Conservation (phyloP, 202 grass and related monocot genomes). For the Schoenoplectus triqueter region DNA sequence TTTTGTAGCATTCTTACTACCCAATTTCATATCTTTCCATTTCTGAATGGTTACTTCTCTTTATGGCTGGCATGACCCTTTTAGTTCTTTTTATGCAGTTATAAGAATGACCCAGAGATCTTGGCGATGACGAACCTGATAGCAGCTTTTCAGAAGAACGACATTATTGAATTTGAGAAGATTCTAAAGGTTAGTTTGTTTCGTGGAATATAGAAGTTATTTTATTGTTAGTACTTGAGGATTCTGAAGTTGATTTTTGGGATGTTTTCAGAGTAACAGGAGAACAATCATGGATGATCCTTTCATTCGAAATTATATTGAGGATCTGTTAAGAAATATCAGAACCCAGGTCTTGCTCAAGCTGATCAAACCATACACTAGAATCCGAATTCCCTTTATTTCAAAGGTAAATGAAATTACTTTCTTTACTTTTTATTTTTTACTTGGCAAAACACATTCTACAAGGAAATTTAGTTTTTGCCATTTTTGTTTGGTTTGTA, state of each 20-base stretch:
- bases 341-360: slow-evolving; percentile 99
- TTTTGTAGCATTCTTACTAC: slow-evolving; percentile 32
- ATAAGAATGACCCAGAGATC: slow-evolving; percentile 98
- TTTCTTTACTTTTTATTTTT: neutral
- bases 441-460: neutral
- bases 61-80: slow-evolving; percentile 3
- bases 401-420: slow-evolving; percentile 62
- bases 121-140: slow-evolving; percentile 99
- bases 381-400: slow-evolving; percentile 99
- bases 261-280: slow-evolving; percentile 74
- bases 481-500: neutral
- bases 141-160: slow-evolving; percentile 95
- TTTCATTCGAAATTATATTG: slow-evolving; percentile 98
- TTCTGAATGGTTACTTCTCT: slow-evolving; percentile 34
- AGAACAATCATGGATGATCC: slow-evolving; percentile 99
- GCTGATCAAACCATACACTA: slow-evolving; percentile 99
- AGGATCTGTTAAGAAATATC: slow-evolving; percentile 99
- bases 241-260: slow-evolving; percentile 36
- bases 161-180: slow-evolving; percentile 98
- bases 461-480: neutral
- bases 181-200: slow-evolving; percentile 82
- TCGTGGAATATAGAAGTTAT: slow-evolving; percentile 32
- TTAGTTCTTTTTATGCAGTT: slow-evolving; percentile 48
- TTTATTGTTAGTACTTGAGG: slow-evolving; percentile 2
- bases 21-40: neutral